These are phyloP conservation scores for Ochromonas danica DNA, from an alignment of 108 stramenopile genomes.

Conservation along the genomic window DNA sequence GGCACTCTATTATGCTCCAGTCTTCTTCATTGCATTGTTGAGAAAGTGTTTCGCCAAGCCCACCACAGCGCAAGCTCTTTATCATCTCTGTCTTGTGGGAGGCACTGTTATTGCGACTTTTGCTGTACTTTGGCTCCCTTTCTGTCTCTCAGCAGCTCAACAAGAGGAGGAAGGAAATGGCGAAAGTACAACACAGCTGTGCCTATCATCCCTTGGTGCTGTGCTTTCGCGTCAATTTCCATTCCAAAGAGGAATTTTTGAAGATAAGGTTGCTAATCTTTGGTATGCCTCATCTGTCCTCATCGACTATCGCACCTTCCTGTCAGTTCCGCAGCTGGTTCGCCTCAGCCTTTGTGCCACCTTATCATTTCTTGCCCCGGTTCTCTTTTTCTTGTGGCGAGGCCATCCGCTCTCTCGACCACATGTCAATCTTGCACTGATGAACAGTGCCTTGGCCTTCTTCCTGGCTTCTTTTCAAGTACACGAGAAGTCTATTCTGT, in stretches of 20 bases:
- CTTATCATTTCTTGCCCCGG: slow-evolving; percentile 34
- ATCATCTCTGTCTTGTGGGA: slow-evolving; percentile 51
- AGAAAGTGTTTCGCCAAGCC: slow-evolving; percentile 61
- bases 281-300: slow-evolving; percentile 77
- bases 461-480: slow-evolving; percentile 88
- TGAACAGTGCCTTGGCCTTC: slow-evolving; percentile 71
- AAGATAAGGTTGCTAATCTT: slow-evolving; percentile 87
- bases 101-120: slow-evolving; percentile 68
- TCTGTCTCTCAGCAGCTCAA: slow-evolving; percentile 43
- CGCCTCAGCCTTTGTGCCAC: slow-evolving; percentile 36
- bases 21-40: slow-evolving; percentile 75
- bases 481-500: slow-evolving; percentile 86
- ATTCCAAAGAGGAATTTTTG: slow-evolving; percentile 85
- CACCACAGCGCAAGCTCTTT: neutral
- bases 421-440: no score
- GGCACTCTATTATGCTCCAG: slow-evolving; percentile 88
- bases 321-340: slow-evolving; percentile 52
- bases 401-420: no score
- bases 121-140: slow-evolving; percentile 70
- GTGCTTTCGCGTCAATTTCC: slow-evolving; percentile 78
- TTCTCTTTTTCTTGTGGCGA: no score
- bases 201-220: slow-evolving; percentile 45
- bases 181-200: slow-evolving; percentile 40
- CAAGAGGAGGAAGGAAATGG: neutral
- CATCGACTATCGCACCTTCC: slow-evolving; percentile 54